A percentile compares a stretch with the other conserved stretches of the same genome.
Conservation (phyloP, 2,329 filamentous ascomycete species). For the Coniella vitis region DNA sequence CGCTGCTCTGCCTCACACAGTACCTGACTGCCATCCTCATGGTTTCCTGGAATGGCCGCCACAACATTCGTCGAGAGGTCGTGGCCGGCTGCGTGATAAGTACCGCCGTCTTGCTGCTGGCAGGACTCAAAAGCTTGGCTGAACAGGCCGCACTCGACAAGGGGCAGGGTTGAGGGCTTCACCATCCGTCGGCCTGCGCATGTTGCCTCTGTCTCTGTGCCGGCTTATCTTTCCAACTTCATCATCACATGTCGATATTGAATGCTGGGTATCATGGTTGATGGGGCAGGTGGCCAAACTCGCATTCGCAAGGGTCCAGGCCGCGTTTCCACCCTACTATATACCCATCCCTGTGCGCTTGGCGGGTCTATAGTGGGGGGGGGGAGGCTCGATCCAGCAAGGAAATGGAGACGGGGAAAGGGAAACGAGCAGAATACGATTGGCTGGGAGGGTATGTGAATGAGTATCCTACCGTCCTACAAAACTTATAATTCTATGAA, state of each 20-base stretch:
- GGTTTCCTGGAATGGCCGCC: slow-evolving; percentile 2
- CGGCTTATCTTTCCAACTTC: too few species aligned
- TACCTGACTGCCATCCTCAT: slow-evolving; percentile 8
- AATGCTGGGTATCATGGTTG: too few species aligned
- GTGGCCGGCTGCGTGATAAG: not conserved
- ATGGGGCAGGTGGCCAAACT: too few species aligned
- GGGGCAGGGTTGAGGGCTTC: not conserved
- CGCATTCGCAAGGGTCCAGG: too few species aligned
- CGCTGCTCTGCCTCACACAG: slow-evolving; percentile 9
- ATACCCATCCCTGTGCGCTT: too few species aligned
- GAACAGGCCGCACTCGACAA: not conserved
- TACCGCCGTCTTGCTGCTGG: not conserved
- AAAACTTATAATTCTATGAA: not conserved
- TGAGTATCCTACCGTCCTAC: not conserved
- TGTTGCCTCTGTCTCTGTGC: not conserved
- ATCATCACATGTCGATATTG: too few species aligned
- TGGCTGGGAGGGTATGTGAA: not conserved
- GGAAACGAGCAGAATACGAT: not conserved
- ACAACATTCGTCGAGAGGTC: slow-evolving; percentile 7
- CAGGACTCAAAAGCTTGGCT: not conserved
- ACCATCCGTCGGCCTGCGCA: too few species aligned
- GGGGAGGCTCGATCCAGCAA: not conserved
- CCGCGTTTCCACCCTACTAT: too few species aligned
- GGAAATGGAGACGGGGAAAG: not conserved
- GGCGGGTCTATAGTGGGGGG: not conserved